Evolutionary conservation across 2,329 filamentous ascomycete genomes (phyloP).

Genomic region (Arthrobotrys sinensis): DNA sequence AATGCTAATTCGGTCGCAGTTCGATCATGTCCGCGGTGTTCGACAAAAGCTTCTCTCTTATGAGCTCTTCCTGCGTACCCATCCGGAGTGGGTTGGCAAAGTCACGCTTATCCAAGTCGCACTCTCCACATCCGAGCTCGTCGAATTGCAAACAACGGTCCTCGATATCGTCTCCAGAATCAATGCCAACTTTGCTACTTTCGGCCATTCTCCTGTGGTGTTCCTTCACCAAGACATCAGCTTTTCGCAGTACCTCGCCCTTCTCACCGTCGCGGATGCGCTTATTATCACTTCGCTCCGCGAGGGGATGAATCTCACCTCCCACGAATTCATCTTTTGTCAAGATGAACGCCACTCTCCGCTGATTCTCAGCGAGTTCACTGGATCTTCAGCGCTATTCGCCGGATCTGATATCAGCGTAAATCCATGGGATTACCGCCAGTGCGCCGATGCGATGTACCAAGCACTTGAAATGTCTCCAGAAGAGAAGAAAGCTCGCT

Average conservation of each 20-base stretch:
- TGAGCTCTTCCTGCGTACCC: conserved; percentile 93
- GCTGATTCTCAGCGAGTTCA: conserved; percentile 94
- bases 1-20: conserved; percentile 64
- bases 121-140: conserved; percentile 88
- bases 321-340: conserved; percentile 92
- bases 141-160: conserved; percentile 87
- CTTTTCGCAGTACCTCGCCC: conserved; percentile 91
- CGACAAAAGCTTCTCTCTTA: conserved; percentile 93
- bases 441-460: conserved; percentile 88
- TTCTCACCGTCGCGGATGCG: conserved; percentile 89
- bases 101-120: conserved; percentile 92
- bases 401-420: conserved; percentile 84
- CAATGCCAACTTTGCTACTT: conserved; percentile 89
- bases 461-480: conserved; percentile 84
- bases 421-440: conserved; percentile 95
- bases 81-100: conserved; percentile 88
- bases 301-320: conserved; percentile 97
- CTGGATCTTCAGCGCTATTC: conserved; percentile 89
- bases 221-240: conserved; percentile 96
- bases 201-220: conserved; percentile 92
- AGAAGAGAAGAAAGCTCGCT: conserved; percentile 81
- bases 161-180: conserved; percentile 95
- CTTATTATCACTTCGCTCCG: conserved; percentile 95
- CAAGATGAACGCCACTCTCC: conserved; percentile 94
- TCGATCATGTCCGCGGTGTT: conserved; percentile 92